Conservation (phyloP, 176 grass and related monocot genomes). For the Calamus simplicifolius region DNA sequence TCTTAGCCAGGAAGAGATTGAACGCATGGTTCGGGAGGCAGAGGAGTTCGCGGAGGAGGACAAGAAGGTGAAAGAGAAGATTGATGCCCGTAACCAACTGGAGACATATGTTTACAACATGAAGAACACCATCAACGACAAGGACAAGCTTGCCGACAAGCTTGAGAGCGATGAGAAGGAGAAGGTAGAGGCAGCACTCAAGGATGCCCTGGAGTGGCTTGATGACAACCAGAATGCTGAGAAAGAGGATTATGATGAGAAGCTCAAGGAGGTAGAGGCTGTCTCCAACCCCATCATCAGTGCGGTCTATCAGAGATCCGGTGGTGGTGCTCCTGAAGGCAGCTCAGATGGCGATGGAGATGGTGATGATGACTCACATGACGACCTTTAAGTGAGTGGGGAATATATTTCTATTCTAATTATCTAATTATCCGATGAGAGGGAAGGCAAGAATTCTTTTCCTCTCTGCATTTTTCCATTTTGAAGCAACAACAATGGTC, state of each 20-base stretch:
- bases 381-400: constrained; percentile 33
- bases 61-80: constrained; percentile 41
- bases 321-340: constrained; percentile 28
- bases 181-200: constrained; percentile 36
- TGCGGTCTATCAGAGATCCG: constrained; percentile 46
- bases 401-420: no score
- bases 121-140: constrained; percentile 39
- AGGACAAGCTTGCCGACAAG: constrained; percentile 44
- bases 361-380: constrained; percentile 25
- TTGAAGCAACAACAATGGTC: no score
- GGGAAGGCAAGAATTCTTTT: no score
- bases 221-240: constrained; percentile 48
- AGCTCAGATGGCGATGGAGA: constrained; percentile 5
- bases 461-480: no score
- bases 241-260: constrained; percentile 52
- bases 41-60: constrained; percentile 52
- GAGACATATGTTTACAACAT: constrained; percentile 55
- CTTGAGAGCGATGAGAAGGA: constrained; percentile 47
- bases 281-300: constrained; percentile 44
- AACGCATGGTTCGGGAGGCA: constrained; percentile 42
- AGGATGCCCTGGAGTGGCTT: constrained; percentile 47
- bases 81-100: constrained; percentile 40
- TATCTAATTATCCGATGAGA: no score
- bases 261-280: constrained; percentile 49
- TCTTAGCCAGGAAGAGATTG: constrained; percentile 47